A percentile compares a stretch with the other conserved stretches of the same genome.
Evolutionary conservation across 1,284 basidiomycete genomes (phyloP).

Genomic region (Sporisorium reilianum): DNA sequence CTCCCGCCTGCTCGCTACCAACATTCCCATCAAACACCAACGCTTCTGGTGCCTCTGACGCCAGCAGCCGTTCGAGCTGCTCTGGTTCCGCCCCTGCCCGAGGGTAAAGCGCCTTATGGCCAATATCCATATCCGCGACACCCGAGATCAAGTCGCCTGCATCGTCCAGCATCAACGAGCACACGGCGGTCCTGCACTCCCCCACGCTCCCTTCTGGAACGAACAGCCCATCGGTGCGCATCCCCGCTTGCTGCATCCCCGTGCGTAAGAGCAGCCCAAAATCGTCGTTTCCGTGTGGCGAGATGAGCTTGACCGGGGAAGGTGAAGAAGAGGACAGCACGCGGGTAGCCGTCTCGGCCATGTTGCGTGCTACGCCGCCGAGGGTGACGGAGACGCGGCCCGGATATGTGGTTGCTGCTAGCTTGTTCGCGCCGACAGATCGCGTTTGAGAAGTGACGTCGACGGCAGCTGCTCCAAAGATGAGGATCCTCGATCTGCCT

Average conservation of each 20-base stretch:
- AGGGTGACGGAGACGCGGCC: constrained; percentile 80
- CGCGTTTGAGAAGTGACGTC: constrained; percentile 59
- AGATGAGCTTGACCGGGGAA: constrained; percentile 68
- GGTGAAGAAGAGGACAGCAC: constrained; percentile 70
- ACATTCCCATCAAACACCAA: constrained; percentile 49
- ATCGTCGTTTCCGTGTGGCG: constrained; percentile 69
- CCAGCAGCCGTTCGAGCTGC: neutral
- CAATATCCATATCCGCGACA: constrained; percentile 84
- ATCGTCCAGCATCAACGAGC: constrained; percentile 83
- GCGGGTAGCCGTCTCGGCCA: constrained; percentile 87
- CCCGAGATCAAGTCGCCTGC: constrained; percentile 82
- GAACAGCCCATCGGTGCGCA: constrained; percentile 85
- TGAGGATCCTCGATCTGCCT: constrained; percentile 31
- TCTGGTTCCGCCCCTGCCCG: too few relatives aligned
- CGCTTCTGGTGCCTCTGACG: constrained; percentile 10
- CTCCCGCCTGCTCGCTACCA: constrained; percentile 44
- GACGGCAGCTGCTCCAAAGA: constrained; percentile 64
- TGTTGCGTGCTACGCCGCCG: constrained; percentile 93
- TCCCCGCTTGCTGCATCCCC: constrained; percentile 76
- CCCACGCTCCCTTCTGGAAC: constrained; percentile 4
- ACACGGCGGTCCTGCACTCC: constrained; percentile 77
- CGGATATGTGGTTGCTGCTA: constrained; percentile 77
- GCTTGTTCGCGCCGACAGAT: constrained; percentile 5
- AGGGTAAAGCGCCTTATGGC: constrained; percentile 16
- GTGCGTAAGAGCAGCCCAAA: constrained; percentile 73